Evolutionary conservation across 148 eudicot species (phyloP).

Genomic region (Salicornia ramosissima): DNA sequence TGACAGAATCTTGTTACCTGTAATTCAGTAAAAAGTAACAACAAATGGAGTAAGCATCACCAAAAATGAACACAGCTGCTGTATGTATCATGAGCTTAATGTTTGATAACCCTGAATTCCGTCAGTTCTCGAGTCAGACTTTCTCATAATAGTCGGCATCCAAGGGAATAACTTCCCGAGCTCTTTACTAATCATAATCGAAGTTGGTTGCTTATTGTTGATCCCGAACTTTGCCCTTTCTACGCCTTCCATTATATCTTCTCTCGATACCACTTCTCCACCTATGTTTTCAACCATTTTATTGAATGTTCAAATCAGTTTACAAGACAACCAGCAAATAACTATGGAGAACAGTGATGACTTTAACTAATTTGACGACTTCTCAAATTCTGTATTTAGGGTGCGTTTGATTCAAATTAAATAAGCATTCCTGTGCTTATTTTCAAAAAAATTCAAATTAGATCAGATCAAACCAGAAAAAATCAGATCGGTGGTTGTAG

Average conservation of each 20-base stretch:
- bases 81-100: slow-evolving; percentile 51
- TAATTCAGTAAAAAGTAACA: neutral
- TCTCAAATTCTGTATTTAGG: neutral
- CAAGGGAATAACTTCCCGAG: slow-evolving; percentile 80
- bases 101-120: slow-evolving; percentile 75
- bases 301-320: neutral
- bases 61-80: neutral
- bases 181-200: slow-evolving; percentile 51
- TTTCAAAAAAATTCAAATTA: no score
- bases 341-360: no score
- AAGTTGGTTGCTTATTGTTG: slow-evolving; percentile 38
- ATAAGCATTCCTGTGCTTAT: no score
- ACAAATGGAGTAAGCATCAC: neutral
- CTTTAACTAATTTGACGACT: neutral
- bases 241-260: slow-evolving; percentile 91
- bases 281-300: slow-evolving; percentile 34
- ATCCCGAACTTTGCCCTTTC: slow-evolving; percentile 93
- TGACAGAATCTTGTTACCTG: neutral
- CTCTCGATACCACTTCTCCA: slow-evolving; percentile 69
- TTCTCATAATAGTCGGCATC: slow-evolving; percentile 70
- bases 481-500: no score
- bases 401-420: no score
- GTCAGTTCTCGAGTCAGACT: slow-evolving; percentile 30
- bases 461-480: no score
- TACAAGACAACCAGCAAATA: neutral